These are phyloP conservation scores for Solanum sejunctum DNA, from an alignment of 257 asterid genomes.

Conservation along the genomic window DNA sequence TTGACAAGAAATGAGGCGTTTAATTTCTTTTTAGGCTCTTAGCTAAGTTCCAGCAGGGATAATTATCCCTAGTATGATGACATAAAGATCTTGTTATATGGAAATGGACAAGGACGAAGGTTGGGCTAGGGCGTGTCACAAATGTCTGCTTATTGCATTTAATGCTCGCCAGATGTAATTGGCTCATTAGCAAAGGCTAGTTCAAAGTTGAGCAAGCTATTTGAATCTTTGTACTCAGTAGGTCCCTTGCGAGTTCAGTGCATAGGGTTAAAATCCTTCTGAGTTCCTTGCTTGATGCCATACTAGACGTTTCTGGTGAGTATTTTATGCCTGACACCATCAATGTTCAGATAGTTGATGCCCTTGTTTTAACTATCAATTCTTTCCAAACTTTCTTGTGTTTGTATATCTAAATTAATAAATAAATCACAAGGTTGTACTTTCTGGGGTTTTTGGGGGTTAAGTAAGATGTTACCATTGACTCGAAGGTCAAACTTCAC, in stretches of 20 bases:
- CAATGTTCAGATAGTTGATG: not conserved
- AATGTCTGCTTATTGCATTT: not conserved
- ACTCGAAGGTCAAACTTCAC: not conserved
- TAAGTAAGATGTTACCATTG: not conserved
- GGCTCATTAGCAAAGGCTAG: not conserved
- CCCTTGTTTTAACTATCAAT: not conserved
- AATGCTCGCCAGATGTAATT: not conserved
- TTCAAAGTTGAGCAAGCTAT: not conserved
- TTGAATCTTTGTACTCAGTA: not conserved
- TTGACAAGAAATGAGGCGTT: not conserved
- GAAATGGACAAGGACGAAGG: not conserved
- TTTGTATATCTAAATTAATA: not conserved
- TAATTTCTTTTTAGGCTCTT: not conserved
- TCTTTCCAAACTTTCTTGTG: not conserved
- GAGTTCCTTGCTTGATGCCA: not conserved
- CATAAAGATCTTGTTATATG: not conserved
- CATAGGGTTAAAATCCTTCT: not conserved
- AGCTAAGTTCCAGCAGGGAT: not conserved
- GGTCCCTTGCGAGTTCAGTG: not conserved
- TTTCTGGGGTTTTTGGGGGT: not conserved
- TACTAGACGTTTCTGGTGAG: not conserved
- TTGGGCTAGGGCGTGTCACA: not conserved
- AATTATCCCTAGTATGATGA: not conserved
- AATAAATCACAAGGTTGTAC: not conserved
- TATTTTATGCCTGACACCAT: not conserved